Percentiles rank a stretch among this genome's conserved stretches.
phyloP scores from a whole-genome alignment of 495 filamentous ascomycete species.

The Rusavskia elegans region DNA sequence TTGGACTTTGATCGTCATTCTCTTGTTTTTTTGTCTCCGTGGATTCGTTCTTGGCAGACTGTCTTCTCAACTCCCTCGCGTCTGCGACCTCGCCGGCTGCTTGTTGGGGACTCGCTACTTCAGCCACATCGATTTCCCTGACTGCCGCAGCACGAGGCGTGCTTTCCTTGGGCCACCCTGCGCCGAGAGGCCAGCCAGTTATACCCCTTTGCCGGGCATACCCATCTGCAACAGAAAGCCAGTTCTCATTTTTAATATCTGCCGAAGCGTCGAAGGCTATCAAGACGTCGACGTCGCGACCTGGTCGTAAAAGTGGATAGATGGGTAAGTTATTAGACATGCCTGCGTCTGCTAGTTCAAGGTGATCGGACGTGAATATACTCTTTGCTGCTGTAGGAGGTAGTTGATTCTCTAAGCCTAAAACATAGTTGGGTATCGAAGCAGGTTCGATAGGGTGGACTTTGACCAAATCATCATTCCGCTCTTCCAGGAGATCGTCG shows the following conservation, averaged over 20 bases:
- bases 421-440: slow-evolving; percentile 69
- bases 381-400: slow-evolving; percentile 59
- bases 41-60: too few species aligned
- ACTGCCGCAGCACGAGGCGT: slow-evolving; percentile 37
- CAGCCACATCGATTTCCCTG: slow-evolving; percentile 50
- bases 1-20: neutral
- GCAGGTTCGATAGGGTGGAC: slow-evolving; percentile 89
- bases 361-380: slow-evolving; percentile 48
- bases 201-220: slow-evolving; percentile 79
- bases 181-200: slow-evolving; percentile 83
- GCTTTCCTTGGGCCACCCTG: slow-evolving; percentile 64
- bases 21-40: slow-evolving; percentile 10
- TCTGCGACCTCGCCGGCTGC: slow-evolving; percentile 46
- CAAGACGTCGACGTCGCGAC: slow-evolving; percentile 78
- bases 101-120: slow-evolving; percentile 40
- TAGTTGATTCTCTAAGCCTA: slow-evolving; percentile 60
- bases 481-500: slow-evolving; percentile 74
- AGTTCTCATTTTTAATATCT: slow-evolving; percentile 75
- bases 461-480: slow-evolving; percentile 66
- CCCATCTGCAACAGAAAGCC: slow-evolving; percentile 82
- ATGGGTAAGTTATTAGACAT: slow-evolving; percentile 97
- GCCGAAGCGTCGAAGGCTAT: slow-evolving; percentile 78
- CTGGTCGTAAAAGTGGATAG: slow-evolving; percentile 80
- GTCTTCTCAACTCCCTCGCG: slow-evolving; percentile 31
- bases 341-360: slow-evolving; percentile 90